Percentiles rank a stretch among this genome's conserved stretches.
phyloP scores from a whole-genome alignment of 129 eudicot genomes.

The Gnaphalium uliginosum region DNA sequence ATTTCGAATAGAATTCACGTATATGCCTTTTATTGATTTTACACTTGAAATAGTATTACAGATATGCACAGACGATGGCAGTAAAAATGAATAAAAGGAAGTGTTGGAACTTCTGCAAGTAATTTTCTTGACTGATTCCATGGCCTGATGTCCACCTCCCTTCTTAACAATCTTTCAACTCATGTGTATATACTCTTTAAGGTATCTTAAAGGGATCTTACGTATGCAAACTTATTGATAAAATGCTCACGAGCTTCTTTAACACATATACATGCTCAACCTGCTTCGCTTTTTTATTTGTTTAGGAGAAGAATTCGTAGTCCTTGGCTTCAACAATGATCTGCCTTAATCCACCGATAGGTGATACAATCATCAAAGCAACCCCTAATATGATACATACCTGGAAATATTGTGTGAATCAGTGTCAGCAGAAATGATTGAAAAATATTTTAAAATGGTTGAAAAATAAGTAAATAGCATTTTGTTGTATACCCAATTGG shows the following conservation, averaged over 20 bases:
- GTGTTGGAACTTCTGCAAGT: slow-evolving; percentile 18
- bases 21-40: slow-evolving; percentile 1
- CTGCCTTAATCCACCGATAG: slow-evolving; percentile 77
- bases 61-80: background rate
- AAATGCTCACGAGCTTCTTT: slow-evolving; percentile 10
- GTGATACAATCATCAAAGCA: slow-evolving; percentile 60
- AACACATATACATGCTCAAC: background rate
- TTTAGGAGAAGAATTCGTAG: slow-evolving; percentile 62
- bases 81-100: slow-evolving; percentile 21
- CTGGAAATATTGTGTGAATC: slow-evolving; percentile 35
- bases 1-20: slow-evolving; percentile 3
- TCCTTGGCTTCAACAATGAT: slow-evolving; percentile 65
- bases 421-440: background rate
- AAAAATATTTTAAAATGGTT: background rate
- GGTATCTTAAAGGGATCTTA: slow-evolving; percentile 25
- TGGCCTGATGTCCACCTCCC: slow-evolving; percentile 13
- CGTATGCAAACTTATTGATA: background rate
- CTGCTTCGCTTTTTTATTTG: background rate
- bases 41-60: slow-evolving; percentile 12
- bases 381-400: slow-evolving; percentile 72
- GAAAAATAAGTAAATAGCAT: background rate
- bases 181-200: background rate
- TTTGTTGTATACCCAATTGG: slow-evolving; percentile 63
- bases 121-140: slow-evolving; percentile 21
- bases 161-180: slow-evolving; percentile 14